Evolutionary conservation across 2,329 filamentous ascomycete species (phyloP).

Genomic region (Ophiocordyceps sinensis): DNA sequence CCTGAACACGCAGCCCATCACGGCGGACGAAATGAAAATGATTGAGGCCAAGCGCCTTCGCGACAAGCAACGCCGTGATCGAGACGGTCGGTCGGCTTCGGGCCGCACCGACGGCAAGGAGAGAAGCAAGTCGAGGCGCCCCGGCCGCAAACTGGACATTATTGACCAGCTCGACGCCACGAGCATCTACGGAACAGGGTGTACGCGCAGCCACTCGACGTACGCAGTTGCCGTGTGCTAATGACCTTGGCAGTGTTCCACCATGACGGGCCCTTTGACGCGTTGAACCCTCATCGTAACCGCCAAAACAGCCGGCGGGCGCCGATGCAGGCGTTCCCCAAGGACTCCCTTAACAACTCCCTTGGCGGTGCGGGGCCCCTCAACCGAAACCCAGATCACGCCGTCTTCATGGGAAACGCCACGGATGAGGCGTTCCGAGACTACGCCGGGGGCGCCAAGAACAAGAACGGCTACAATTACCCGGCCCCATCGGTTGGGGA

Average conservation of each 20-base stretch:
- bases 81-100: constrained; percentile 7
- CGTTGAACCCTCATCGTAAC: constrained; percentile 89
- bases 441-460: constrained; percentile 37
- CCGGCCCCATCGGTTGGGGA: constrained; percentile 17
- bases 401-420: constrained; percentile 68
- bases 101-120: constrained; percentile 20
- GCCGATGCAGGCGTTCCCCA: constrained; percentile 93
- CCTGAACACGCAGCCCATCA: constrained; percentile 38
- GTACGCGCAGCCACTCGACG: constrained; percentile 36
- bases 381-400: constrained; percentile 68
- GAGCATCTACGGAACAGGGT: constrained; percentile 83
- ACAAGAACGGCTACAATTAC: constrained; percentile 13
- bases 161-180: constrained; percentile 96
- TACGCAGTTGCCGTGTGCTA: not conserved
- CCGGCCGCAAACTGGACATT: constrained; percentile 54
- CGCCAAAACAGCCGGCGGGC: constrained; percentile 67
- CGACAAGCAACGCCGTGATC: constrained; percentile 10
- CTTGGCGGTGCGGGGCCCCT: constrained; percentile 78
- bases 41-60: constrained; percentile 19
- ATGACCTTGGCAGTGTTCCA: constrained; percentile 66
- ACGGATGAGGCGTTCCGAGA: constrained; percentile 80
- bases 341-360: constrained; percentile 82
- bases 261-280: constrained; percentile 94
- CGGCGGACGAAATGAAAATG: constrained; percentile 34
- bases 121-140: constrained; percentile 32